Percentiles rank a stretch among this genome's conserved stretches.
Evolutionary conservation across 2,329 filamentous ascomycete genomes (phyloP).

Genomic region (Fusarium brachygibbosum): DNA sequence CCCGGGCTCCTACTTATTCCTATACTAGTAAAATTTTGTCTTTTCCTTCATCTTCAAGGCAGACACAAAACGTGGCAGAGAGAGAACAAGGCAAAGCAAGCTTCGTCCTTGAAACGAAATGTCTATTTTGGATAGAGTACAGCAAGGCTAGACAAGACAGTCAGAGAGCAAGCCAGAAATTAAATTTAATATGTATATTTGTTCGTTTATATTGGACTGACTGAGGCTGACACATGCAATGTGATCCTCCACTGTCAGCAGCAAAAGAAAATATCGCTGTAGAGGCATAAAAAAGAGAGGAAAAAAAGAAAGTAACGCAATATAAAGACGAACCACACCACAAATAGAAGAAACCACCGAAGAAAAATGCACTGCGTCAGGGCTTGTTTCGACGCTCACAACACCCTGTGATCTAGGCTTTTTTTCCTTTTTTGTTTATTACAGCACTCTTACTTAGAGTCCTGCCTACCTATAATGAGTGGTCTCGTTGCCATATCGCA

Average conservation of each 20-base stretch:
- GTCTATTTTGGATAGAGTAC: background rate
- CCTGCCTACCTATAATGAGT: background rate
- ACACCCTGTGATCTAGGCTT: background rate
- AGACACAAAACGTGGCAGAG: conserved; percentile 32
- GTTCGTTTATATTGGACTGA: background rate
- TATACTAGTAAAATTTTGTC: background rate
- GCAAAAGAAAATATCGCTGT: conserved; percentile 1
- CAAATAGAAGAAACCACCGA: background rate
- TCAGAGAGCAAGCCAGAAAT: background rate
- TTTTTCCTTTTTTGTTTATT: background rate
- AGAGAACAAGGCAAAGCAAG: background rate
- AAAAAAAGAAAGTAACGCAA: background rate
- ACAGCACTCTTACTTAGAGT: background rate
- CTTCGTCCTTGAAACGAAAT: conserved; percentile 4
- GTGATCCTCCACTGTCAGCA: background rate
- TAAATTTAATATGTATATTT: background rate
- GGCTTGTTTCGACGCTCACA: conserved; percentile 11
- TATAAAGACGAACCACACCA: background rate
- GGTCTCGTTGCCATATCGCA: conserved; percentile 15
- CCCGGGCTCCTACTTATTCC: conserved; percentile 3
- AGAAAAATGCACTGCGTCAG: background rate
- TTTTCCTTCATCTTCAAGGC: conserved; percentile 13
- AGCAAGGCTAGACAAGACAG: background rate
- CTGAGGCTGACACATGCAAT: background rate
- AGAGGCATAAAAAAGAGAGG: background rate